Evolutionary conservation across 495 filamentous ascomycete species (phyloP).

Genomic region (Penicillium paradoxum): DNA sequence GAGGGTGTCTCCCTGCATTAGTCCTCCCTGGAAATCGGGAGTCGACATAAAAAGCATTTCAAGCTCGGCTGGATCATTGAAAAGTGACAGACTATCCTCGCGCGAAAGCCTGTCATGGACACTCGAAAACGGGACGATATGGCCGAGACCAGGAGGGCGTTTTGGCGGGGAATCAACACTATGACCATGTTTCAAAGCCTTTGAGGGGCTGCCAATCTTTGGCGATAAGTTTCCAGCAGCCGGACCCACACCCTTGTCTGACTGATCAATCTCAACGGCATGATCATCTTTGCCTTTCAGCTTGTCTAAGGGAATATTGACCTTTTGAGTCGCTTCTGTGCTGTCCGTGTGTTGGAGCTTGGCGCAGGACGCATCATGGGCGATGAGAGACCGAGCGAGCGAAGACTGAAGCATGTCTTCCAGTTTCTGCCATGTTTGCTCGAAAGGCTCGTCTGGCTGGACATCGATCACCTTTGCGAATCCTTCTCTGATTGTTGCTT

Average conservation of each 20-base stretch:
- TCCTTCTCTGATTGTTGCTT: conserved; percentile 18
- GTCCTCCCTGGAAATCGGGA: background rate
- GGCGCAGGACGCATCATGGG: background rate
- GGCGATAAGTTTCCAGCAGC: background rate
- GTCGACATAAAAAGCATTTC: conserved; percentile 29
- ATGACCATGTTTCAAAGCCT: background rate
- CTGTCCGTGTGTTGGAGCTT: background rate
- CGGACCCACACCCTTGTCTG: background rate
- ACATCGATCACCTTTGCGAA: conserved; percentile 9
- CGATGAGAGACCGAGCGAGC: background rate
- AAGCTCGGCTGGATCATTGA: conserved; percentile 26
- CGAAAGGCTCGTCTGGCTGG: conserved; percentile 9
- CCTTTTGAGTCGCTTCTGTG: background rate
- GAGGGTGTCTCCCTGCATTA: background rate
- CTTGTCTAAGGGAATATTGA: background rate
- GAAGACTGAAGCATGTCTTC: conserved; percentile 12
- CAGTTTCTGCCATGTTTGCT: conserved; percentile 16
- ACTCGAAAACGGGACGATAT: conserved; percentile 29
- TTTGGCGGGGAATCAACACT: background rate
- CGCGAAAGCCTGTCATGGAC: conserved; percentile 16
- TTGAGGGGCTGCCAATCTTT: background rate
- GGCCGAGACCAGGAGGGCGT: background rate
- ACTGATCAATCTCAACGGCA: background rate
- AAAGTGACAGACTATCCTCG: conserved; percentile 6
- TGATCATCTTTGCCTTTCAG: background rate